phyloP scores from a whole-genome alignment of 2,329 filamentous ascomycete species.

The Tolypocladium ophioglossoides region DNA sequence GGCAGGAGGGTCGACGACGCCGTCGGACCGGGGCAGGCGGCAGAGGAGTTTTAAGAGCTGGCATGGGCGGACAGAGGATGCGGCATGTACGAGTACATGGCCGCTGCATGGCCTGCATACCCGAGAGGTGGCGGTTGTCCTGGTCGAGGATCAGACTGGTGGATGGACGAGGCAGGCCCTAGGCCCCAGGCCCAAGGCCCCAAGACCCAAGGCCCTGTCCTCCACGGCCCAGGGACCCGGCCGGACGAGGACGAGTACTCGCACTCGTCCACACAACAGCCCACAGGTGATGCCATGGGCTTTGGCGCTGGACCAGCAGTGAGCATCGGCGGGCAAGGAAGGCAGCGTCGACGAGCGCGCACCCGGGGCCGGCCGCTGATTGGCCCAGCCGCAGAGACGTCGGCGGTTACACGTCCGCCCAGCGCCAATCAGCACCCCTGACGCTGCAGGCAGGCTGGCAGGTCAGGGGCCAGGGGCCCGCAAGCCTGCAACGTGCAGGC shows the following conservation, averaged over 20 bases:
- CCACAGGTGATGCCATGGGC: too few species aligned
- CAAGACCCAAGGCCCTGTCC: background rate
- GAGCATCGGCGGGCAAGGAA: too few species aligned
- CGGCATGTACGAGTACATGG: too few species aligned
- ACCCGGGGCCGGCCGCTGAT: slow-evolving; percentile 8
- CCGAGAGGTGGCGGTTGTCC: too few species aligned
- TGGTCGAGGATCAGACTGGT: too few species aligned
- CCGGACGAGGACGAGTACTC: too few species aligned
- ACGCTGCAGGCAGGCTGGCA: too few species aligned
- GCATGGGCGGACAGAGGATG: too few species aligned
- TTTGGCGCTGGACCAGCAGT: too few species aligned
- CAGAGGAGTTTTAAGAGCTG: background rate
- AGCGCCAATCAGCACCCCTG: slow-evolving; percentile 22
- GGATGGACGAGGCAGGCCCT: slow-evolving; percentile 3
- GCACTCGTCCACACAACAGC: too few species aligned
- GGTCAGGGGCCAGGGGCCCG: background rate
- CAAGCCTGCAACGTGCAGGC: background rate
- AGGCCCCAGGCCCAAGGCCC: background rate
- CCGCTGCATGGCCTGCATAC: slow-evolving; percentile 1
- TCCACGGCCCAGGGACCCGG: background rate
- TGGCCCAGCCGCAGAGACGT: slow-evolving; percentile 12
- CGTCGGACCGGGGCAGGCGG: background rate
- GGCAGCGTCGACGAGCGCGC: background rate
- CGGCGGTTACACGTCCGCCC: slow-evolving; percentile 27
- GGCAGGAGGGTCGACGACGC: background rate